A percentile compares a stretch with the other conserved stretches of the same genome.
Conservation (phyloP, 2,329 filamentous ascomycete species). For the Didymella keratinophila region DNA sequence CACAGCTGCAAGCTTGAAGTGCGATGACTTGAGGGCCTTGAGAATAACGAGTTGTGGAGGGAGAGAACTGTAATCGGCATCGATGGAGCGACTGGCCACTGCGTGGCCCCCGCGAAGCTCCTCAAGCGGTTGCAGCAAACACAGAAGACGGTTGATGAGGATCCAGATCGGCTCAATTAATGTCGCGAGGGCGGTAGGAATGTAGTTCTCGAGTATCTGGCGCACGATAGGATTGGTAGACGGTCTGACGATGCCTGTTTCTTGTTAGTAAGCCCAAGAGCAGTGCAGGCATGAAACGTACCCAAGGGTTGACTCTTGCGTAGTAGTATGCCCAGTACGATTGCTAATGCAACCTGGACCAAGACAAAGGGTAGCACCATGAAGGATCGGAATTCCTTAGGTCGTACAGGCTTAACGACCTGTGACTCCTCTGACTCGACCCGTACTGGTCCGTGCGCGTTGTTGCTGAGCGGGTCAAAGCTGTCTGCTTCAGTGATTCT, state of each 20-base stretch:
- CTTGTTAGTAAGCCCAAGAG: too few relatives aligned
- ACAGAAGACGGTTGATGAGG: slow-evolving; percentile 61
- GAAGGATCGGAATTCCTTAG: slow-evolving; percentile 27
- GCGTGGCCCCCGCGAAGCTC: slow-evolving; percentile 57
- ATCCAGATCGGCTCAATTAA: slow-evolving; percentile 66
- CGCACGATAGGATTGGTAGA: too few relatives aligned
- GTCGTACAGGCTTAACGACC: slow-evolving; percentile 33
- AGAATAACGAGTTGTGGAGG: slow-evolving; percentile 63
- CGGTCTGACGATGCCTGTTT: too few relatives aligned
- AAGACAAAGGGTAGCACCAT: too few relatives aligned
- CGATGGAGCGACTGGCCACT: slow-evolving; percentile 38
- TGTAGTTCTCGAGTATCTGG: slow-evolving; percentile 54
- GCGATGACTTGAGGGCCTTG: slow-evolving; percentile 55
- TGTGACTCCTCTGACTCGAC: background rate
- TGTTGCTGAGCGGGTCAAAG: too few relatives aligned
- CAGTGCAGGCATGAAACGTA: too few relatives aligned
- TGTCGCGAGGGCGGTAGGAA: slow-evolving; percentile 64
- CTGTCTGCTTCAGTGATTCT: too few relatives aligned
- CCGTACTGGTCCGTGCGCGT: too few relatives aligned
- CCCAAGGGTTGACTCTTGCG: too few relatives aligned
- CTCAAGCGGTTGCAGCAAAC: slow-evolving; percentile 63
- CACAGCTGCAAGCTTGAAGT: slow-evolving; percentile 58
- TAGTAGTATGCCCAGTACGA: too few relatives aligned
- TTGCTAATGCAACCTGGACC: too few relatives aligned
- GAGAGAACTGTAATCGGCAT: slow-evolving; percentile 62